Evolutionary conservation across 768 basidiomycete species (phyloP).

Genomic region (Coprinopsis marcescibilis): DNA sequence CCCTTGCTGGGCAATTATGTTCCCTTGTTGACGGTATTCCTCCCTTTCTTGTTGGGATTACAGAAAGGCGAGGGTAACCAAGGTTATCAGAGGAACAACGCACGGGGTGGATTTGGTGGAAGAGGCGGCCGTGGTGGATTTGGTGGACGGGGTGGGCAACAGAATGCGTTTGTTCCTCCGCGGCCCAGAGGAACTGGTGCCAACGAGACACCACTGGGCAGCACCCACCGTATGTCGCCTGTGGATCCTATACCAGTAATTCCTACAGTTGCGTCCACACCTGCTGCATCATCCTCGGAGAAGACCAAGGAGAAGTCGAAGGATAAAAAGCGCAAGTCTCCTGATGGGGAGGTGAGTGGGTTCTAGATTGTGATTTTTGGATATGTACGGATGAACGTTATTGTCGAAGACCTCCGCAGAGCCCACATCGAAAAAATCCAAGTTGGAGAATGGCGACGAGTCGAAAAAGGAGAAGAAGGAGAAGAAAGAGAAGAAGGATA

Average conservation of each 20-base stretch:
- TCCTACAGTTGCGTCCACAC: too few relatives aligned
- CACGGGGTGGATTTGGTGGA: not conserved
- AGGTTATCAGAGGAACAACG: not conserved
- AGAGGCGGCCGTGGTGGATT: slow-evolving; percentile 11
- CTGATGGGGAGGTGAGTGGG: slow-evolving; percentile 23
- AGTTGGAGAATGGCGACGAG: slow-evolving; percentile 12
- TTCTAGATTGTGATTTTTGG: not conserved
- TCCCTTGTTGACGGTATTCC: too few relatives aligned
- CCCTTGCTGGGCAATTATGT: too few relatives aligned
- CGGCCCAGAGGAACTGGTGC: slow-evolving; percentile 44
- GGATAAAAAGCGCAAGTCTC: slow-evolving; percentile 32
- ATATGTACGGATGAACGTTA: too few relatives aligned
- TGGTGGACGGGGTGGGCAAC: slow-evolving; percentile 16
- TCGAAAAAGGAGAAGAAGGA: slow-evolving; percentile 17
- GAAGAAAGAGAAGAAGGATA: slow-evolving; percentile 17
- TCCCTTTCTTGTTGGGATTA: not conserved
- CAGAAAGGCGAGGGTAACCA: not conserved
- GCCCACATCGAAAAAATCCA: slow-evolving; percentile 26
- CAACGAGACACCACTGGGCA: slow-evolving; percentile 68
- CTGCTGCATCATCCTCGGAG: too few relatives aligned
- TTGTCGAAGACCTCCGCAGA: not conserved
- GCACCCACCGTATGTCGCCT: slow-evolving; percentile 40
- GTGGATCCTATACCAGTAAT: slow-evolving; percentile 17
- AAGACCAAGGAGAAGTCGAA: slow-evolving; percentile 30
- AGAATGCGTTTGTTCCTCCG: not conserved